These are phyloP conservation scores for Russula foetens DNA, from an alignment of 768 basidiomycete species.

Conservation along the genomic window DNA sequence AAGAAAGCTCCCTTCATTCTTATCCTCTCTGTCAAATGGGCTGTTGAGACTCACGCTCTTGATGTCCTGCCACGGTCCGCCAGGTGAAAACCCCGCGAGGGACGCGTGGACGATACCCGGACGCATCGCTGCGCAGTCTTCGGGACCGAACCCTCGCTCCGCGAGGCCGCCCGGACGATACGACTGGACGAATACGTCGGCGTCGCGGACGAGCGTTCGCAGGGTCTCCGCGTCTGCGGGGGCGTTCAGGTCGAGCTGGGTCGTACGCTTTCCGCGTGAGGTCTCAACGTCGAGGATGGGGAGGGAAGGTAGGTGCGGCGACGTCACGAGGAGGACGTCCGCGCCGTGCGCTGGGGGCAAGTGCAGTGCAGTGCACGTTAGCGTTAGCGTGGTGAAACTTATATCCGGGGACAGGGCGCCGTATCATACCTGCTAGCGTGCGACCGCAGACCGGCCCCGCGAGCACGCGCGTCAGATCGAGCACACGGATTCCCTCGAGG, in stretches of 20 bases:
- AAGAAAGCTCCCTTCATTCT: too few species aligned
- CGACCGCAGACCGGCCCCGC: constrained; percentile 51
- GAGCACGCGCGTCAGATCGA: constrained; percentile 53
- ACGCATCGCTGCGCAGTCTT: constrained; percentile 30
- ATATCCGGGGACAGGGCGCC: background rate
- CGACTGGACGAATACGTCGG: constrained; percentile 54
- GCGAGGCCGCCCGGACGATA: constrained; percentile 47
- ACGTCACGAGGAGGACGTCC: constrained; percentile 48
- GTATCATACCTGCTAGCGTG: constrained; percentile 42
- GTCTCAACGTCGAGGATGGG: constrained; percentile 49
- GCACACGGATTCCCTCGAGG: constrained; percentile 41
- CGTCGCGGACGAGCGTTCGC: constrained; percentile 30
- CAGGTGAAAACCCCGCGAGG: constrained; percentile 48
- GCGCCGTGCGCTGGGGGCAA: constrained; percentile 46
- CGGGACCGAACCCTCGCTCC: constrained; percentile 40
- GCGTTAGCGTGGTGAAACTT: too few species aligned
- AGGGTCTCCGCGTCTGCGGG: constrained; percentile 30
- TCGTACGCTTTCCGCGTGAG: constrained; percentile 54
- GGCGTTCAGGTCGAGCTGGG: constrained; percentile 45
- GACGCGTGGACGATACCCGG: constrained; percentile 49
- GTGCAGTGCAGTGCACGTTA: background rate
- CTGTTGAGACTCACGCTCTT: constrained; percentile 40
- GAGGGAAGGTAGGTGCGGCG: constrained; percentile 43
- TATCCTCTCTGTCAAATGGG: too few species aligned
- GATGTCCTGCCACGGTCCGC: constrained; percentile 47